These are phyloP conservation scores for Arthrobotrys iridis DNA, from an alignment of 2,329 filamentous ascomycete genomes.

Conservation along the genomic window DNA sequence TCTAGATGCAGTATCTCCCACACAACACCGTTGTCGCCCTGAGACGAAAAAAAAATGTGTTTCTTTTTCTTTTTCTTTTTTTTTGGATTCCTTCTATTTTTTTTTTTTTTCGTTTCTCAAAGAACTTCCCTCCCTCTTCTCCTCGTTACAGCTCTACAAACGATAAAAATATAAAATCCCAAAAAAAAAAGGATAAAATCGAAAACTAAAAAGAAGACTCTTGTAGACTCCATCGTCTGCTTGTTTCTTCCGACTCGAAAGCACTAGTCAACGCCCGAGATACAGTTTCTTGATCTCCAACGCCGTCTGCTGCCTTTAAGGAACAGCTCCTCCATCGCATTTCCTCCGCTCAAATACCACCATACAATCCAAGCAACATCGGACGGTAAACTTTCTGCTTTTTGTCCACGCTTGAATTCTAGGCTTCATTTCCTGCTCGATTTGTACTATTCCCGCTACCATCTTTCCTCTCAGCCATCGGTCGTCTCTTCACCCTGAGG, in stretches of 20 bases:
- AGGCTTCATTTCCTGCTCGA: neutral
- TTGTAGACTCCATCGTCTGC: conserved; percentile 2
- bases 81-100: neutral
- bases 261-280: neutral
- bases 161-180: conserved; percentile 29
- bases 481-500: neutral
- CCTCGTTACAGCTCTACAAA: conserved; percentile 1
- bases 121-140: conserved; percentile 3
- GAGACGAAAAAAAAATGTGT: conserved; percentile 28
- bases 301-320: neutral
- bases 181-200: conserved; percentile 28
- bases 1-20: neutral
- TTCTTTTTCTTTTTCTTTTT: neutral
- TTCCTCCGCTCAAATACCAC: neutral
- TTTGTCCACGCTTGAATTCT: neutral
- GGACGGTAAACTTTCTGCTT: neutral
- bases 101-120: conserved; percentile 7
- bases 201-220: conserved; percentile 22
- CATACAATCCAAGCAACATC: neutral
- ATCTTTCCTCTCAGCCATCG: neutral
- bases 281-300: neutral
- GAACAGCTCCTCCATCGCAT: neutral
- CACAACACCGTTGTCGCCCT: conserved; percentile 18
- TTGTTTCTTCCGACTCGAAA: neutral
- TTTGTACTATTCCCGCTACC: neutral